Evolutionary conservation across 495 filamentous ascomycete species (phyloP), one percentile per base, ranked within the genome.

Genomic region (Staphylotrichum tortipilum): DNA sequence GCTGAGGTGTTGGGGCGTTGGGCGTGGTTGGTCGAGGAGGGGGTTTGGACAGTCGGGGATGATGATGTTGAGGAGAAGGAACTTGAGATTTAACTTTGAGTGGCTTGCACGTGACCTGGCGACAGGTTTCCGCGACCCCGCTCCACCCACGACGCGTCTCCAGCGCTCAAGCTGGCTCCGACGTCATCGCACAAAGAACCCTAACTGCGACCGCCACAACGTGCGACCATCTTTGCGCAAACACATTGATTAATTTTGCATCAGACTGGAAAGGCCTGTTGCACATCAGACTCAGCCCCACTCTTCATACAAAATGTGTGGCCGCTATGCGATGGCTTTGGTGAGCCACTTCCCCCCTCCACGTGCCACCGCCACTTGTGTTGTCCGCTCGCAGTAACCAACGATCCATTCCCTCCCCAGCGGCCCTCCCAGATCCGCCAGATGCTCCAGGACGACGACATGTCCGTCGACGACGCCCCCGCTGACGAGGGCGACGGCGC

Each of bases 271-370:
- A n/a, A n/a, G n/a, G n/a, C n/a, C n/a, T n/a, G n/a, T n/a, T n/a
- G n/a, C n/a, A n/a, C n/a, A n/a, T n/a, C n/a, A 1, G 21, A 26
- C 7, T n/a, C 22, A 7, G 2, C 21, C 7, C 7, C n/a, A 10
- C 22, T 23, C 2, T 8, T 23, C 11, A 23, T 7, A n/a, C 41
- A 54, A 39, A 19, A 95, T 95, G 89, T 95, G 89, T 63, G 89
- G 89, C 8, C 77, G 89, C 49, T 95, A 94, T 62, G 81, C 82
- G n/a, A 61, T 95, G 40, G 79, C 82, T 18, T 70, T 91, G 71
- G 87, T 91, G 74, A 34, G 81, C 75, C 12, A 35, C n/a, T 15
- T 10, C 29, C 9, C 18, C 29, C 29, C 12, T 29, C 43, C 14
- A 8, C 22, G 44, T 19, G 17, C 19, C 36, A 18, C 9, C 4